Evolutionary conservation across 257 asterid genomes (phyloP).

Genomic region (Fraxinus excelsior): DNA sequence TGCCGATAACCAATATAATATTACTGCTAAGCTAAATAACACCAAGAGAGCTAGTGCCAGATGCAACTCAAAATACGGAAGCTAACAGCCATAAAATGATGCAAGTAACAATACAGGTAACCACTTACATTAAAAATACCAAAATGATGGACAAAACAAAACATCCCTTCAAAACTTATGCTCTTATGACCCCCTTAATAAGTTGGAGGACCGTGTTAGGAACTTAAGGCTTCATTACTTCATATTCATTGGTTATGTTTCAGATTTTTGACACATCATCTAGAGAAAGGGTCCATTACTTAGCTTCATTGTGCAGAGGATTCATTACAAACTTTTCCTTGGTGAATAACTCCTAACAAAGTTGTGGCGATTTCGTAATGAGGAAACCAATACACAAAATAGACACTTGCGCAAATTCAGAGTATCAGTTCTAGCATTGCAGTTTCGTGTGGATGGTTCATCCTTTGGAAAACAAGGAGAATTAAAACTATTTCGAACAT

Average conservation of each 20-base stretch:
- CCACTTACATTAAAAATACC: not conserved
- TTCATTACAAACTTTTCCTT: not conserved
- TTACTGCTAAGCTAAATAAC: not conserved
- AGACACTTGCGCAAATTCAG: not conserved
- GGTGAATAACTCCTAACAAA: not conserved
- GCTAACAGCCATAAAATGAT: not conserved
- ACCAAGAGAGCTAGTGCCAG: not conserved
- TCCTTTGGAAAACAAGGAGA: not conserved
- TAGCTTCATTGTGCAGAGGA: not conserved
- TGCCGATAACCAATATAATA: too few species aligned
- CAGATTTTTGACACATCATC: not conserved
- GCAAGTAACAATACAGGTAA: not conserved
- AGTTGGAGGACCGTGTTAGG: not conserved
- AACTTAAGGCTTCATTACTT: not conserved
- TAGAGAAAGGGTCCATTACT: not conserved
- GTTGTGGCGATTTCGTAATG: not conserved
- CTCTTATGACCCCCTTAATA: not conserved
- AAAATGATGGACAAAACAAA: too few species aligned
- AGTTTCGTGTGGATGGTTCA: not conserved
- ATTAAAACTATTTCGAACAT: not conserved
- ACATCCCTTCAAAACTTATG: not conserved
- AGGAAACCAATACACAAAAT: not conserved
- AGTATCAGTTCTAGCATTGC: not conserved
- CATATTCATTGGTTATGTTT: not conserved
- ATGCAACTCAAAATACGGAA: not conserved